These are phyloP conservation scores for Musa troglodytarum DNA, from an alignment of 176 grass and related monocot genomes.

Conservation along the genomic window DNA sequence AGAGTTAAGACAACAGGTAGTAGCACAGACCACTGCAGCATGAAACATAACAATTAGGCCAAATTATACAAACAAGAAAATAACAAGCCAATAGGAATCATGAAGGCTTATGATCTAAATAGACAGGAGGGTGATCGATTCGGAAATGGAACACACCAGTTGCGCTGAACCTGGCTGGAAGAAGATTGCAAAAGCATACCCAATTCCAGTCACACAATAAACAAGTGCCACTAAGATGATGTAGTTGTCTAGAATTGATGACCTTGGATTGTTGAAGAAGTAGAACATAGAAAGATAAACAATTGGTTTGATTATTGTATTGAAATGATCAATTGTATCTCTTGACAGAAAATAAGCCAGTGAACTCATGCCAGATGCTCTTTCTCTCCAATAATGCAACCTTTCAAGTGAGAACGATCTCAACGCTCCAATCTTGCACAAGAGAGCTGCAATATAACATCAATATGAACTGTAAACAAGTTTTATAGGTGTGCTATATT, in stretches of 20 bases:
- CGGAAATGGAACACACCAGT: conserved; percentile 35
- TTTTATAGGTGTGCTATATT: too few species aligned
- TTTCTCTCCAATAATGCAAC: conserved; percentile 76
- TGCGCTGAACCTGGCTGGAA: conserved; percentile 74
- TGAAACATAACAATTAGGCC: conserved; percentile 12
- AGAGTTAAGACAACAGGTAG: conserved; percentile 72
- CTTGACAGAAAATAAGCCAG: conserved; percentile 73
- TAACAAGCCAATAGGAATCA: background rate
- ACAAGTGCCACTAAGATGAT: conserved; percentile 58
- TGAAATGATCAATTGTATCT: conserved; percentile 84
- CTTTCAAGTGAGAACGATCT: conserved; percentile 74
- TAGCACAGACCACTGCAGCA: conserved; percentile 68
- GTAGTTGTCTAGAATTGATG: conserved; percentile 72
- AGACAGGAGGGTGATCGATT: background rate
- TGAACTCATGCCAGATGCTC: conserved; percentile 78
- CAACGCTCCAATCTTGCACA: conserved; percentile 82
- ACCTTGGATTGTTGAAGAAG: conserved; percentile 92
- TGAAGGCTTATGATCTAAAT: conserved; percentile 1
- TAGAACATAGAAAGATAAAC: conserved; percentile 95
- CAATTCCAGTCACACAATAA: conserved; percentile 80
- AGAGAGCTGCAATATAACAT: conserved; percentile 38
- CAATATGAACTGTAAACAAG: too few species aligned
- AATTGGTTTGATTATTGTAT: conserved; percentile 72
- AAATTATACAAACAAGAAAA: background rate
- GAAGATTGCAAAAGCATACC: conserved; percentile 80